Base-by-base conservation (phyloP, 2,329 filamentous ascomycete species). In the Atkinsonella hypoxylon region DNA sequence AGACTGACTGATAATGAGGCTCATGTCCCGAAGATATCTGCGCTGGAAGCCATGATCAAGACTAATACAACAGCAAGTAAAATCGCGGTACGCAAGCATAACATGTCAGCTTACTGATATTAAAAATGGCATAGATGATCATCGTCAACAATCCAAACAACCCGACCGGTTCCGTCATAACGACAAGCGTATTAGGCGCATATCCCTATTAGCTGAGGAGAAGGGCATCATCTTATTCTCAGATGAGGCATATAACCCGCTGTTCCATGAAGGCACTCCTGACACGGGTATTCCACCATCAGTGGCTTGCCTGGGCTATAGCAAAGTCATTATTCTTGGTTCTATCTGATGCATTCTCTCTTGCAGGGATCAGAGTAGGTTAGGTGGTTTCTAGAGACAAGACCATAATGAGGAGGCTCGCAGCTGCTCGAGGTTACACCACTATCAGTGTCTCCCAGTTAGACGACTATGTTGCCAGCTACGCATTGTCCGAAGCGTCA, bases 371-470 rank as follows among this genome's bases (percentile, higher is more conserved):
- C 54, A 81, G 89, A 1, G 67, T 90, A 1, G 89, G 89, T 32
- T 96, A 89, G 89, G 75, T 91, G 52, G 87, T 85, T 3, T 84
- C 82, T 13, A 79, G 79, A 26, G 78, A 81, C 63, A 61, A 63
- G 5, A 67, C 70, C 0, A 73, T 94, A 51, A 75, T 91, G 49
- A 76, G 82, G 47, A 70, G 74, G 13, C 74, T 86, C 54, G 80
- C 83, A 11, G 67, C 71, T 13, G 82, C 82, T 1, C 75, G 88
- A 40, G 84, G 93, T 64, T 94, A 93, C 70, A 94, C 87, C 3
- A 89, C 86, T 26, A 94, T 94, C 59, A 86, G 84, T 39, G 87
- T 94, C 0, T 87, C 85, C n/a, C 81, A 84, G 60, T 70, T 95
- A 7, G 88, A 94, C 63, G 87, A 95, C 62, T 77, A 79, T 47